These are phyloP conservation scores for Exophiala phaeomuriformis DNA, from an alignment of 2,329 filamentous ascomycete genomes.

Conservation along the genomic window DNA sequence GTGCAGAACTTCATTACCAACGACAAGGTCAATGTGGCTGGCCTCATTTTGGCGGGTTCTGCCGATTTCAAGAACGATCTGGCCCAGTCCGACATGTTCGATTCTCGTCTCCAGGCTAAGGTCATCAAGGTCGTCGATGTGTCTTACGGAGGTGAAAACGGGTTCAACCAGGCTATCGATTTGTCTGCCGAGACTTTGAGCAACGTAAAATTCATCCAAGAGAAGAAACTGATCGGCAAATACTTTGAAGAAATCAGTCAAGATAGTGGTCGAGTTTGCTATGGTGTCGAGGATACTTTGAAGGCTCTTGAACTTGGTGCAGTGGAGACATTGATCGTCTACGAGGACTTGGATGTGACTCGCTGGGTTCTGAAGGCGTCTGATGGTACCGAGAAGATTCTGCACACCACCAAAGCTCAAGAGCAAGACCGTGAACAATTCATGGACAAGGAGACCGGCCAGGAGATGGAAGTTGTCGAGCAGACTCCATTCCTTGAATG, in stretches of 20 bases:
- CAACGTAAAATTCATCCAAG: constrained; percentile 99
- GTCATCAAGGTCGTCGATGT: constrained; percentile 99
- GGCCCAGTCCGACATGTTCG: constrained; percentile 95
- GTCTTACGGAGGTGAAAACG: constrained; percentile 97
- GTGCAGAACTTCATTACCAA: constrained; percentile 98
- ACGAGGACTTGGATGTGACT: constrained; percentile 92
- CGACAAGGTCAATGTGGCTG: constrained; percentile 97
- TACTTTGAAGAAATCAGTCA: constrained; percentile 99
- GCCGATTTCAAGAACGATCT: constrained; percentile 99
- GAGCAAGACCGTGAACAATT: constrained; percentile 76
- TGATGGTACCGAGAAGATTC: constrained; percentile 60
- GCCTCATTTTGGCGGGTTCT: constrained; percentile 89
- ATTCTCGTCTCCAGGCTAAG: constrained; percentile 81
- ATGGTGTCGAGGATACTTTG: constrained; percentile 94
- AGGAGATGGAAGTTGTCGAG: constrained; percentile 91
- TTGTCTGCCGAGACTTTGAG: constrained; percentile 88
- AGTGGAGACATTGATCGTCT: constrained; percentile 89
- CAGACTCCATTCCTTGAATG: constrained; percentile 96
- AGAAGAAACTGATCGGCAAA: constrained; percentile 98
- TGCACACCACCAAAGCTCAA: constrained; percentile 84
- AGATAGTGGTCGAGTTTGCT: constrained; percentile 94
- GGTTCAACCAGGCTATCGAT: constrained; percentile 99
- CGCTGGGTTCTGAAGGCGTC: constrained; percentile 83
- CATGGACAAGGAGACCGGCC: constrained; percentile 89
- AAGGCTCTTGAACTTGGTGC: constrained; percentile 95